Conservation (phyloP, 768 basidiomycete genomes). For the Termitomyces sp. region DNA sequence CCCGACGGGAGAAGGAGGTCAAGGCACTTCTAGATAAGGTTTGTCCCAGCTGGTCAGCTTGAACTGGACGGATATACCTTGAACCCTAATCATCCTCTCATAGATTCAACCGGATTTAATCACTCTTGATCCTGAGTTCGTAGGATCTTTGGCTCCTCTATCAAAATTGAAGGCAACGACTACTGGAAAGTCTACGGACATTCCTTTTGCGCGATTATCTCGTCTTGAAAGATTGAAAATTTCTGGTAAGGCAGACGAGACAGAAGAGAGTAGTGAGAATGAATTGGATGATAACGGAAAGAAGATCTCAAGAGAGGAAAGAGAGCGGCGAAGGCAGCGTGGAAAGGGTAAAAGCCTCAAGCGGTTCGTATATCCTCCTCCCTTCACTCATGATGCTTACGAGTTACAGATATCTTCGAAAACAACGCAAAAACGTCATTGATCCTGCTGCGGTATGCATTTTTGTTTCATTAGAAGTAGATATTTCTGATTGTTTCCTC, state of each 20-base stretch:
- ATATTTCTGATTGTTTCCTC: background rate
- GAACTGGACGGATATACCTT: background rate
- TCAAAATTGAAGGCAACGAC: conserved; percentile 54
- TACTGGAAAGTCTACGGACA: conserved; percentile 32
- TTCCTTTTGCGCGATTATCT: conserved; percentile 69
- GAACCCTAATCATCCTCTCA: background rate
- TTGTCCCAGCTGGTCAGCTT: background rate
- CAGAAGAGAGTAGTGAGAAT: conserved; percentile 44
- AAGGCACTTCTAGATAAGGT: conserved; percentile 88
- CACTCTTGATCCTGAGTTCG: conserved; percentile 71
- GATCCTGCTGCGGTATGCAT: conserved; percentile 68
- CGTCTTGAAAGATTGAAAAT: conserved; percentile 75
- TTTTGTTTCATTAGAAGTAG: background rate
- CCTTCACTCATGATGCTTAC: background rate
- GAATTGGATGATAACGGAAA: conserved; percentile 30
- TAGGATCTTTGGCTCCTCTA: conserved; percentile 64
- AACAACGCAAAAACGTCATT: conserved; percentile 93
- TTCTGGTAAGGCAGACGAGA: conserved; percentile 71
- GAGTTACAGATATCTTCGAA: conserved; percentile 59
- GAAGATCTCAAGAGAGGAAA: conserved; percentile 48
- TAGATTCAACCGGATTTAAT: conserved; percentile 94
- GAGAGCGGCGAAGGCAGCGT: conserved; percentile 82
- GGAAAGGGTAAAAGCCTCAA: conserved; percentile 87
- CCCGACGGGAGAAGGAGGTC: conserved; percentile 87
- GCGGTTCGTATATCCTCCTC: conserved; percentile 35